Evolutionary conservation across 106 monocot species (phyloP).

Genomic region (Gastrodia elata): DNA sequence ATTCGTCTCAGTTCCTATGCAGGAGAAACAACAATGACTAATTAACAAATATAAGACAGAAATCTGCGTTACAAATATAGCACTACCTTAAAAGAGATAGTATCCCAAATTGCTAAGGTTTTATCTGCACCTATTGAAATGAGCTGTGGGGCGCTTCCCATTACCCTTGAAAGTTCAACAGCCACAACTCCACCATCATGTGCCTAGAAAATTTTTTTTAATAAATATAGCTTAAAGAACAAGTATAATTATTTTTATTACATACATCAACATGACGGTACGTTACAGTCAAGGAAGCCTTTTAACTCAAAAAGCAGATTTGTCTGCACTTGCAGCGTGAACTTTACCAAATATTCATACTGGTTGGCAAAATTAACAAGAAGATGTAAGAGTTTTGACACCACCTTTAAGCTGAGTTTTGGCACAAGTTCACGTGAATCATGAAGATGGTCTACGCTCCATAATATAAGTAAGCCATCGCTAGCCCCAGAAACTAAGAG

Average conservation of each 20-base stretch:
- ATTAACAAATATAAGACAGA: not conserved
- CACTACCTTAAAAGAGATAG: conserved; percentile 83
- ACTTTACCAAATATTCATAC: not conserved
- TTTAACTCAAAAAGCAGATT: not conserved
- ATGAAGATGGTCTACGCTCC: conserved; percentile 92
- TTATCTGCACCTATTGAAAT: conserved; percentile 98
- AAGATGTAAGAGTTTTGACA: not conserved
- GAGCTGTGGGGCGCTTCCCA: conserved; percentile 92
- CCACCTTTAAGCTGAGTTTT: conserved; percentile 87
- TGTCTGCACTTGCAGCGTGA: not conserved
- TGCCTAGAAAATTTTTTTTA: conserved; percentile 37
- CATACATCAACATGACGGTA: not conserved
- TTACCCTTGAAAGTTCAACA: conserved; percentile 94
- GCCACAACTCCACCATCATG: conserved; percentile 97
- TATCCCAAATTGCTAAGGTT: conserved; percentile 98
- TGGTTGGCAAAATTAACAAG: conserved; percentile 1
- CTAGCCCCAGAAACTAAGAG: conserved; percentile 95
- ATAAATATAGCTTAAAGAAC: not conserved
- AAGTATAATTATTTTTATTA: not conserved
- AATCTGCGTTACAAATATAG: not conserved
- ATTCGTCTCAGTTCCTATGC: conserved; percentile 84
- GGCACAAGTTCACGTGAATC: conserved; percentile 97
- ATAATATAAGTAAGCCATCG: conserved; percentile 88
- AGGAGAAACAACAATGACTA: conserved; percentile 12
- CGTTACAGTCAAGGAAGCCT: not conserved